Evolutionary conservation across 768 basidiomycete species (phyloP), one percentile per base, ranked within the genome.

Genomic region (Xanthoconium purpureum): DNA sequence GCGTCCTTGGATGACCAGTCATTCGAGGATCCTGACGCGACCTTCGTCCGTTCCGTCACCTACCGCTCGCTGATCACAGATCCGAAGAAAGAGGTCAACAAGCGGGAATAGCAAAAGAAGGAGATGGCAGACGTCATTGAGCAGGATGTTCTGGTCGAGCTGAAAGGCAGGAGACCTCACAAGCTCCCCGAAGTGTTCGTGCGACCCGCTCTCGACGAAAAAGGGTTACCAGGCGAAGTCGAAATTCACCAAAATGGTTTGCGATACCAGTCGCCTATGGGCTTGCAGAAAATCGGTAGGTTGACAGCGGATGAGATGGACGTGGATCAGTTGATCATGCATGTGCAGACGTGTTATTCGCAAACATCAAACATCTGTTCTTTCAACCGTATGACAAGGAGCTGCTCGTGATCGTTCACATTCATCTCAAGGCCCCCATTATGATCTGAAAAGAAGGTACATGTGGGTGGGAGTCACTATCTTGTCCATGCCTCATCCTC

Each of bases 381-480:
- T 98, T 99, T 83, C 97, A 99, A 68, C 97, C 97, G 3, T 98
- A 95, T 66, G 97, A 99, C 61, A 87, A 92, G 62, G 97, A 99
- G 71, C 77, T 98, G 18, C 80, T 98, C 50, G 95, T 97, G 53
- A 88, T 99, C 58, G 84, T 97, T 33, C 97, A 99, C 70, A 74
- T 97, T 49, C 91, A 98, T 70, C 80, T 99, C 49, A 97, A 84
- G 73, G 84, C 93, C 1, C 97, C 97, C 1, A 98, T 99, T 71
- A 96, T 98, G 83, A 91, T 99, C 63, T 96, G 97, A 58, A 98
- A 79, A 97, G 77, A 99, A 98, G 73, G 86, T 97, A 20, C 92
- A 91, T 66, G 93, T 94, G 65, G 50, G 86, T n/a, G n/a, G n/a
- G 10, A 18, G 6, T 32, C 13, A 3, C 42, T 50, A 8, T 44